Percentiles rank a stretch among this genome's conserved stretches.
These are phyloP conservation scores for Rhodosporidiobolus odoratus DNA, from an alignment of 768 basidiomycete species.

Conservation along the genomic window DNA sequence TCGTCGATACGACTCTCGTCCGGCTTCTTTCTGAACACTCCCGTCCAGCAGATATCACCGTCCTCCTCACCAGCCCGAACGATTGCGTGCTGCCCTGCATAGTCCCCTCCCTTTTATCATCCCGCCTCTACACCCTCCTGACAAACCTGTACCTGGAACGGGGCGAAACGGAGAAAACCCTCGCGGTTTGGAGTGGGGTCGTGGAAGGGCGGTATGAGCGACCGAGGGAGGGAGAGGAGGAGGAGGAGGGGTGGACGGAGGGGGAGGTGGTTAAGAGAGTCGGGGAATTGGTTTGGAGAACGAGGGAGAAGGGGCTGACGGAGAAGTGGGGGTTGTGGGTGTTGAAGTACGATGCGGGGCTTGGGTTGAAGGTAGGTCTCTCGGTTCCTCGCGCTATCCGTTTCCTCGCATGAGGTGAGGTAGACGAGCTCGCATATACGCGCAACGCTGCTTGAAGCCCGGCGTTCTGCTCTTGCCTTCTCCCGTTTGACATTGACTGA, in stretches of 20 bases:
- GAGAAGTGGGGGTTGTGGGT: slow-evolving; percentile 39
- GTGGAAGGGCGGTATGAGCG: slow-evolving; percentile 23
- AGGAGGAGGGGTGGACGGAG: neutral
- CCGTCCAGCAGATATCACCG: slow-evolving; percentile 20
- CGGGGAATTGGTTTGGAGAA: slow-evolving; percentile 29
- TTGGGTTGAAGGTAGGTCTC: slow-evolving; percentile 28
- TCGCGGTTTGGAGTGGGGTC: slow-evolving; percentile 34
- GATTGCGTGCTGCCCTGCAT: slow-evolving; percentile 25
- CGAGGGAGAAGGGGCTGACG: slow-evolving; percentile 18
- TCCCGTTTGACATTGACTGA: neutral
- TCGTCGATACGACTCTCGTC: slow-evolving; percentile 36
- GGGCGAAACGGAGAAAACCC: slow-evolving; percentile 7
- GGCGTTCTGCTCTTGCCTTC: neutral
- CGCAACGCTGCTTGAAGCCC: too few species aligned
- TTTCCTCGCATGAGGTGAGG: too few species aligned
- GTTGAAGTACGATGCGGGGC: slow-evolving; percentile 14
- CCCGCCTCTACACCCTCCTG: slow-evolving; percentile 23
- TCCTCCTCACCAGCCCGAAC: slow-evolving; percentile 33
- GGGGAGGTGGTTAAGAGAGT: slow-evolving; percentile 14
- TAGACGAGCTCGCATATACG: too few species aligned
- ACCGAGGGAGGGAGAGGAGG: slow-evolving; percentile 2
- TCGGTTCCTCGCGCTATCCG: too few species aligned
- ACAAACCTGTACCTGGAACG: slow-evolving; percentile 9
- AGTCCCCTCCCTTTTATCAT: slow-evolving; percentile 8
- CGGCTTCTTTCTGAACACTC: slow-evolving; percentile 15